These are phyloP conservation scores for Acanthamoeba lenticulata DNA, from an alignment of 208 protist species.

Conservation along the genomic window DNA sequence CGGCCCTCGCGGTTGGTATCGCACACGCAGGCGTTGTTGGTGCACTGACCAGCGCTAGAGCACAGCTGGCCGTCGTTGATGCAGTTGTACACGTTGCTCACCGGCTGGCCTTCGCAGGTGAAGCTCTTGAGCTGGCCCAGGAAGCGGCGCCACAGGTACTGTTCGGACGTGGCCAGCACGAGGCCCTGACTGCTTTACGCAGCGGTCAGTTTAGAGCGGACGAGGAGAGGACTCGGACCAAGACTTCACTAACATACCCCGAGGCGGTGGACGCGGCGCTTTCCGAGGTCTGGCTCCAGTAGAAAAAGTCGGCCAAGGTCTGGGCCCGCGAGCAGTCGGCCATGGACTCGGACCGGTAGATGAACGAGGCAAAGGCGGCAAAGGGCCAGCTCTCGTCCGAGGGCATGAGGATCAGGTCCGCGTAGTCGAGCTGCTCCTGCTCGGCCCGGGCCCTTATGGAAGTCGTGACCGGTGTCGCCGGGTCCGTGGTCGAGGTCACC, in stretches of 20 bases:
- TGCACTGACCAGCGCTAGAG: background rate
- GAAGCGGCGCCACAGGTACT: background rate
- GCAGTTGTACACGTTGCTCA: slow-evolving; percentile 35
- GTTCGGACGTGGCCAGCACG: background rate
- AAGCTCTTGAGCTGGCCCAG: background rate
- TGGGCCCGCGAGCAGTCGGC: background rate
- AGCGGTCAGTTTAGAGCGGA: background rate
- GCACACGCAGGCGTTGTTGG: background rate
- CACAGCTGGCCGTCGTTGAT: slow-evolving; percentile 10
- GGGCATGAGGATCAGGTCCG: too few species aligned
- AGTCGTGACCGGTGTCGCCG: background rate
- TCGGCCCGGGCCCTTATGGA: background rate
- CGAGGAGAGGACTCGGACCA: background rate
- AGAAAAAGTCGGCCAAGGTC: background rate
- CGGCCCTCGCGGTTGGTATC: background rate
- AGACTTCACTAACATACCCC: background rate
- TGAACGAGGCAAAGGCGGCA: background rate
- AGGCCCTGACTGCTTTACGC: background rate
- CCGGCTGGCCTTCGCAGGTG: background rate
- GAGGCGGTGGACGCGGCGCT: background rate
- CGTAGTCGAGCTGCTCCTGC: too few species aligned
- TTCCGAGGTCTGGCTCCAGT: background rate
- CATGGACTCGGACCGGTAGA: background rate
- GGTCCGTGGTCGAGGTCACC: background rate
- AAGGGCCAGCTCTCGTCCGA: background rate